Evolutionary conservation across 306 rosid genomes (phyloP).

Genomic region (Biancaea sappan): DNA sequence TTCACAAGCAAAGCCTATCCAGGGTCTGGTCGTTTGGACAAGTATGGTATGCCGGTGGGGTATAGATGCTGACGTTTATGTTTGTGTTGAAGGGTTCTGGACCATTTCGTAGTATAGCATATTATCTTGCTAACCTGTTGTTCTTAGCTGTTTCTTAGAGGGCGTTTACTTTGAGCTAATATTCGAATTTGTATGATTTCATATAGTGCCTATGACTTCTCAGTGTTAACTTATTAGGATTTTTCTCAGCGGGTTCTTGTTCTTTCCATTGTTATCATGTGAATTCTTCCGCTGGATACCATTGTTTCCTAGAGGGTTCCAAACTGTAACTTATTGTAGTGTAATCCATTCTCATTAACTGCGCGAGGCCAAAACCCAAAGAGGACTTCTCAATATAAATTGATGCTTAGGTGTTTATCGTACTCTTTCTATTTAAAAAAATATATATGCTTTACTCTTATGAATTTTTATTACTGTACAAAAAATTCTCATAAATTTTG

Average conservation of each 20-base stretch:
- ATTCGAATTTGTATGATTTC: conserved; percentile 17
- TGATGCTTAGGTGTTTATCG: too few species aligned
- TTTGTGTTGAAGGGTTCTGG: conserved; percentile 7
- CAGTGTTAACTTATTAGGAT: neutral
- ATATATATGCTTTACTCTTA: too few species aligned
- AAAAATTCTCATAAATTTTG: too few species aligned
- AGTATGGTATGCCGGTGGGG: conserved; percentile 90
- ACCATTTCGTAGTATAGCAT: conserved; percentile 1
- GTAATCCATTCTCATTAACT: too few species aligned
- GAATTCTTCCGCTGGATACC: neutral
- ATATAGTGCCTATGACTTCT: neutral
- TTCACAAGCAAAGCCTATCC: conserved; percentile 76
- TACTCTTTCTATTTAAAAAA: too few species aligned
- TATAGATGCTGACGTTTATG: conserved; percentile 50
- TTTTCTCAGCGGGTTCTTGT: neutral
- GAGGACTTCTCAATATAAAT: too few species aligned
- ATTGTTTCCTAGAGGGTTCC: too few species aligned
- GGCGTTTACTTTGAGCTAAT: neutral
- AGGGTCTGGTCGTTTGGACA: conserved; percentile 95
- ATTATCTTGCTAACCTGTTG: conserved; percentile 41
- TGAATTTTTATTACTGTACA: too few species aligned
- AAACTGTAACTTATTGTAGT: too few species aligned
- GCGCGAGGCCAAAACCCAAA: too few species aligned
- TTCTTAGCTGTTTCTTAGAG: conserved; percentile 20
- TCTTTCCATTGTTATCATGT: neutral